A percentile compares a stretch with the other conserved stretches of the same genome.
Evolutionary conservation across 2,329 filamentous ascomycete species (phyloP).

Genomic region (Diaporthe ampelina): DNA sequence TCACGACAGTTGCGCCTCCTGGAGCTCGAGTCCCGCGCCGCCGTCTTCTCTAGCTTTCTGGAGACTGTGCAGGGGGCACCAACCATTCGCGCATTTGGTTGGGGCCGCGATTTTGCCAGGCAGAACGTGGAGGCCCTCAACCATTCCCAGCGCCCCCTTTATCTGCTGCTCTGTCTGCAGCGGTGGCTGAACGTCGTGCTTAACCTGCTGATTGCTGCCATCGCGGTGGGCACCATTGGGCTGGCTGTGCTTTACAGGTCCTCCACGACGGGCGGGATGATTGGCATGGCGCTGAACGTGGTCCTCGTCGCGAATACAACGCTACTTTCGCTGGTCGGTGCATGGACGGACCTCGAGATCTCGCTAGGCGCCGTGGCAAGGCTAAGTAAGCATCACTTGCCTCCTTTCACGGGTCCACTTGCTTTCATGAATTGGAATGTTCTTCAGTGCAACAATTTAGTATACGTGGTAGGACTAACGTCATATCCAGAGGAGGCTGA

Average conservation of each 20-base stretch:
- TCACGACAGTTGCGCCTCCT: conserved; percentile 69
- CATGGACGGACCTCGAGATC: conserved; percentile 53
- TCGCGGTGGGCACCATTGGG: conserved; percentile 55
- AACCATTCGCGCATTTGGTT: conserved; percentile 64
- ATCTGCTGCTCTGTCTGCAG: conserved; percentile 64
- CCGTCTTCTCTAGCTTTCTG: conserved; percentile 58
- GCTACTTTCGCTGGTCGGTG: conserved; percentile 50
- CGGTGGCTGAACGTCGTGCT: conserved; percentile 66
- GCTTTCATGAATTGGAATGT: too few species aligned
- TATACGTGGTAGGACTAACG: too few species aligned
- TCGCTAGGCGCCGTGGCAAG: conserved; percentile 53
- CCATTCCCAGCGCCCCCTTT: conserved; percentile 62
- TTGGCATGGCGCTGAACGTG: conserved; percentile 54
- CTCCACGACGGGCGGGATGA: conserved; percentile 46
- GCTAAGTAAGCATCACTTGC: conserved; percentile 41
- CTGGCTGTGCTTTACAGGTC: conserved; percentile 46
- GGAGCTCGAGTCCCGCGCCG: conserved; percentile 67
- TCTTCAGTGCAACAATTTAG: too few species aligned
- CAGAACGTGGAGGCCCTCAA: conserved; percentile 53
- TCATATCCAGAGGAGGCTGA: too few species aligned
- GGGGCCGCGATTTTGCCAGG: conserved; percentile 49
- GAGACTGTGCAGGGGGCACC: conserved; percentile 58
- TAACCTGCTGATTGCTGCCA: conserved; percentile 61
- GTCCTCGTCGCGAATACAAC: conserved; percentile 53
- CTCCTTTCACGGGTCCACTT: too few species aligned